Evolutionary conservation across 108 stramenopile species (phyloP).

Genomic region (Pseudonitzschia pungens): DNA sequence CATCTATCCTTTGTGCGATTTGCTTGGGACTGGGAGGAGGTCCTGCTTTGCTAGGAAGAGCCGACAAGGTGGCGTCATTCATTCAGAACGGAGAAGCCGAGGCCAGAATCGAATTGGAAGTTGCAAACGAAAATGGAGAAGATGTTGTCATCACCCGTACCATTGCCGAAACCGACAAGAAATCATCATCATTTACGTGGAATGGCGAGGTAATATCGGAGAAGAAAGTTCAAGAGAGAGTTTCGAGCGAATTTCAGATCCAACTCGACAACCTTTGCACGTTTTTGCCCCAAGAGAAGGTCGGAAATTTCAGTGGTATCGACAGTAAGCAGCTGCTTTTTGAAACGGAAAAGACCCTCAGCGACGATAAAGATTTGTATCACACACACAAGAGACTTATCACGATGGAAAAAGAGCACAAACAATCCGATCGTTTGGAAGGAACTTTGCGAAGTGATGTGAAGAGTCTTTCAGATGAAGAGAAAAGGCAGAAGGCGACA

Average conservation of each 20-base stretch:
- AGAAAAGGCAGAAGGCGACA: conserved; percentile 57
- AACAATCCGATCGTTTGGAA: too few species aligned
- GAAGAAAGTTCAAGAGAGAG: conserved; percentile 65
- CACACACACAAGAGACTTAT: conserved; percentile 75
- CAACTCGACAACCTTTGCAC: conserved; percentile 93
- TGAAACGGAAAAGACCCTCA: conserved; percentile 87
- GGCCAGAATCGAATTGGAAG: conserved; percentile 82
- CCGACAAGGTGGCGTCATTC: conserved; percentile 82
- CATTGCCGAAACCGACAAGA: conserved; percentile 4
- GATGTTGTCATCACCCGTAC: conserved; percentile 30
- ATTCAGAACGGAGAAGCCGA: conserved; percentile 82
- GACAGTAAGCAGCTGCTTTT: conserved; percentile 67
- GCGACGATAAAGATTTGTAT: conserved; percentile 49
- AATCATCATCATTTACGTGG: conserved; percentile 24
- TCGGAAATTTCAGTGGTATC: conserved; percentile 89
- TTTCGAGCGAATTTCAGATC: conserved; percentile 66
- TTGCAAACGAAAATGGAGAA: conserved; percentile 37
- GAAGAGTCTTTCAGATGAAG: conserved; percentile 50
- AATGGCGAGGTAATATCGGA: conserved; percentile 23
- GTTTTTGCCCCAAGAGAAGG: conserved; percentile 95
- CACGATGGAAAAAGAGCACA: conserved; percentile 56
- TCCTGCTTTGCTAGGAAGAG: conserved; percentile 85
- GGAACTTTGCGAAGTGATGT: conserved; percentile 20
- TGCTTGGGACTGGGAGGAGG: conserved; percentile 90
- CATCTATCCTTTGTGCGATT: conserved; percentile 92